Evolutionary conservation across 371 early-diverging fungal genomes (phyloP), one percentile per base, ranked within the genome.

Genomic region (Blakeslea trispora): DNA sequence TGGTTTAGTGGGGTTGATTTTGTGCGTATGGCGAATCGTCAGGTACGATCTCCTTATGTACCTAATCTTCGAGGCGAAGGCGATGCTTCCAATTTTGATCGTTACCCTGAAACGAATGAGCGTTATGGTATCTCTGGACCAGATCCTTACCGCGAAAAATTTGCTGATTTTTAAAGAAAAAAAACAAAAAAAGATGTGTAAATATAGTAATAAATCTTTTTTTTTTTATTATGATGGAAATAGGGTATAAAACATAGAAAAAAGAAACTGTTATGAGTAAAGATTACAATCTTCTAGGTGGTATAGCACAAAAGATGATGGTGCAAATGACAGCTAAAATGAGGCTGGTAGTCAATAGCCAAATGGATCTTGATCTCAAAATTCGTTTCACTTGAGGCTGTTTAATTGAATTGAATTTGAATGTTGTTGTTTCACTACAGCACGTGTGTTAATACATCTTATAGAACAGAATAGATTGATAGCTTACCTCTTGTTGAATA

Each of bases 41-140:
- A 76, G 80, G 62, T 68, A 69, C 28, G 75, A 42, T 89, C 97
- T 14, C 97, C 97, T 13, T 89, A 92, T 72, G 73, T 91, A 17
- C 96, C 95, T 8, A 81, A 85, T 21, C 79, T 89, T 41, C 75
- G 74, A 45, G 82, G 85, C 34, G 91, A 86, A n/a, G 94, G 94
- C 24, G 96, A 96, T 68, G 84, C 95, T 6, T 84, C 89, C 66
- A 91, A 95, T 77, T 95, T 93, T 82, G 95, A 95, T 66, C 67
- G 75, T 40, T 95, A 95, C 67, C 91, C 89, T 0, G 94, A 90
- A 59, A 86, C 85, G 51, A 70, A 81, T 31, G 91, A 81, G 50
- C 66, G 64, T 28, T 78, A 78, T 58, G 81, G 81, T 22, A 35
- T 37, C 10, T 57, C 59, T 23, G 43, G 59, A 19, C 61, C 58